Percentiles rank a stretch among this genome's conserved stretches.
Conservation (phyloP, 2,329 filamentous ascomycete genomes). For the Ceratocystis huliohia region DNA sequence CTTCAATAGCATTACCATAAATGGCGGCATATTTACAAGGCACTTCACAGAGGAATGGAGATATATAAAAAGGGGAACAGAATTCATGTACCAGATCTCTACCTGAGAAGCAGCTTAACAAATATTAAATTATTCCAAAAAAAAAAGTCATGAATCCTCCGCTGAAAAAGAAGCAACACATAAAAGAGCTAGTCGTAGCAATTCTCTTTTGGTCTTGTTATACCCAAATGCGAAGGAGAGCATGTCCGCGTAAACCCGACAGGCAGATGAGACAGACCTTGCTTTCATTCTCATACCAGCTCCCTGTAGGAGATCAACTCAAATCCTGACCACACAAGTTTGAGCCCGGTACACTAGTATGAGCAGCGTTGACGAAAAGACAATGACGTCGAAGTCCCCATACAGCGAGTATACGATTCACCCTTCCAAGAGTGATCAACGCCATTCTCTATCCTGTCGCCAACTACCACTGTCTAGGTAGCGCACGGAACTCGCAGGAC, state of each 20-base stretch:
- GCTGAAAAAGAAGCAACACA: constrained; percentile 11
- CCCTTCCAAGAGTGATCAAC: neutral
- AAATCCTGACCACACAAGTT: constrained; percentile 16
- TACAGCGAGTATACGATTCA: neutral
- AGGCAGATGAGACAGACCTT: constrained; percentile 3
- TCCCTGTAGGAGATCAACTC: neutral
- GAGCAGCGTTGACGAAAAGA: neutral
- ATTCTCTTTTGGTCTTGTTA: constrained; percentile 18
- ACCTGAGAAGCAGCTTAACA: constrained; percentile 7
- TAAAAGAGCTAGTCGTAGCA: constrained; percentile 10
- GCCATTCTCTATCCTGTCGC: neutral
- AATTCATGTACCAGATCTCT: constrained; percentile 11
- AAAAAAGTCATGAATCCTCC: constrained; percentile 10
- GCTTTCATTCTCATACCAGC: constrained; percentile 8
- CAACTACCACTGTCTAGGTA: neutral
- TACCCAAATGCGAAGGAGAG: constrained; percentile 14
- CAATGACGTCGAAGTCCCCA: neutral
- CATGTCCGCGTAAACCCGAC: neutral
- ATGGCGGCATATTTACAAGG: neutral
- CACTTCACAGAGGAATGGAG: rapidly evolving
- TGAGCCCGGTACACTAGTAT: neutral
- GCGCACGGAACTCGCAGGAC: neutral
- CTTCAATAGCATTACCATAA: too few relatives aligned
- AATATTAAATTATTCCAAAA: constrained; percentile 13
- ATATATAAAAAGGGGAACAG: neutral